These are phyloP conservation scores for Quercus lobata DNA, from an alignment of 331 rosid species.

Conservation along the genomic window DNA sequence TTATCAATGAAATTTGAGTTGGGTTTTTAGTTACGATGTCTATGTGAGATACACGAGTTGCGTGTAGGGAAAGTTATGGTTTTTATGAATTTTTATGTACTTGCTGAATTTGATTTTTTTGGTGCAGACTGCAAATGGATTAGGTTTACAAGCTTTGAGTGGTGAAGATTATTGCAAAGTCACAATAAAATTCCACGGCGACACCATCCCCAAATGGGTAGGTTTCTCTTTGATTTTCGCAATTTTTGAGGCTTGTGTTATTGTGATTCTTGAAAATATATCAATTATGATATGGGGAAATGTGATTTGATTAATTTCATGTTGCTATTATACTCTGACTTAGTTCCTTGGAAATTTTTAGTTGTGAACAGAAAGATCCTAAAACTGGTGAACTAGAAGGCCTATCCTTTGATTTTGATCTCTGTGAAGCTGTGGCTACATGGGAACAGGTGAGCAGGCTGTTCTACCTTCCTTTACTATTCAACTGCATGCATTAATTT, in stretches of 20 bases:
- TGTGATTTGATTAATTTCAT: neutral
- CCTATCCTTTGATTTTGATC: slow-evolving; percentile 68
- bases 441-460: slow-evolving; percentile 75
- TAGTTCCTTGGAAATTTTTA: slow-evolving; percentile 8
- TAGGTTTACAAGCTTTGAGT: slow-evolving; percentile 60
- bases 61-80: neutral
- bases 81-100: neutral
- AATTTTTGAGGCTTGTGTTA: neutral
- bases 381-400: slow-evolving; percentile 85
- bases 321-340: neutral
- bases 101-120: slow-evolving; percentile 11
- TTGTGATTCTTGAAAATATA: neutral
- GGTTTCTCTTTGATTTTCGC: slow-evolving; percentile 1
- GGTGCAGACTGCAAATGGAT: slow-evolving; percentile 82
- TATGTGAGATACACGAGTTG: neutral
- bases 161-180: slow-evolving; percentile 65
- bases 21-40: neutral
- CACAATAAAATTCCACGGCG: slow-evolving; percentile 63
- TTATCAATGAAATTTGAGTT: neutral
- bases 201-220: slow-evolving; percentile 96
- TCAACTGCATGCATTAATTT: neutral
- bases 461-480: neutral
- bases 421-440: slow-evolving; percentile 86
- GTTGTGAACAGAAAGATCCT: slow-evolving; percentile 66
- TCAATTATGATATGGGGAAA: neutral